Evolutionary conservation across 495 filamentous ascomycete species (phyloP).

Genomic region (Penicillium lagena): DNA sequence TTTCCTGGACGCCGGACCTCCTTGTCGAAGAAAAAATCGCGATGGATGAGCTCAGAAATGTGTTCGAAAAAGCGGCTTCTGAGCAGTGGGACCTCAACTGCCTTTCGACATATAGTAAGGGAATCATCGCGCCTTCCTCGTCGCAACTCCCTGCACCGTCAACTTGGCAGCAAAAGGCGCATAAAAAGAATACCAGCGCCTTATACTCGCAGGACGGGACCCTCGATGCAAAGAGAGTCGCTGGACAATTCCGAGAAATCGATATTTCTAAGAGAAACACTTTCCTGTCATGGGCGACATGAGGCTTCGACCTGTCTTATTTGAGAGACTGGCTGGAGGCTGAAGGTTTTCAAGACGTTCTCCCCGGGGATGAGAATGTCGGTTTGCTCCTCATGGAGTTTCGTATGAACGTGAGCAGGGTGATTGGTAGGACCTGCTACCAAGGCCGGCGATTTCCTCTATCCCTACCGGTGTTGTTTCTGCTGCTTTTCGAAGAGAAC

Average conservation of each 20-base stretch:
- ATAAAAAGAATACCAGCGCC: background rate
- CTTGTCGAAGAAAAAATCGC: background rate
- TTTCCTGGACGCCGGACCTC: background rate
- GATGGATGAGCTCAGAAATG: background rate
- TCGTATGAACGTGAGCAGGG: background rate
- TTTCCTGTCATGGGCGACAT: constrained; percentile 1
- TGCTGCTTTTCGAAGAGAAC: background rate
- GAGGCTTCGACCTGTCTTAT: background rate
- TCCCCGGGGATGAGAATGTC: background rate
- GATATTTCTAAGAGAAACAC: background rate
- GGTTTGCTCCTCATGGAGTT: background rate
- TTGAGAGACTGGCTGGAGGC: constrained; percentile 1
- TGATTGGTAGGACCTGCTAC: background rate
- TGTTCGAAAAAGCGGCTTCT: background rate
- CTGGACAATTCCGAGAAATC: background rate
- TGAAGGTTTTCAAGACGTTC: background rate
- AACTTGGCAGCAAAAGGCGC: background rate
- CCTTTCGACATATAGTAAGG: background rate
- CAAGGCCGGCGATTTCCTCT: background rate
- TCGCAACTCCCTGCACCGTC: background rate
- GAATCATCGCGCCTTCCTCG: background rate
- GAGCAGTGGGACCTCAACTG: background rate
- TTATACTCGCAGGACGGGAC: background rate
- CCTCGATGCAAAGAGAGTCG: background rate
- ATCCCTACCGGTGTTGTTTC: constrained; percentile 1